Conservation (phyloP, 495 filamentous ascomycete genomes). For the Niebla homalea region DNA sequence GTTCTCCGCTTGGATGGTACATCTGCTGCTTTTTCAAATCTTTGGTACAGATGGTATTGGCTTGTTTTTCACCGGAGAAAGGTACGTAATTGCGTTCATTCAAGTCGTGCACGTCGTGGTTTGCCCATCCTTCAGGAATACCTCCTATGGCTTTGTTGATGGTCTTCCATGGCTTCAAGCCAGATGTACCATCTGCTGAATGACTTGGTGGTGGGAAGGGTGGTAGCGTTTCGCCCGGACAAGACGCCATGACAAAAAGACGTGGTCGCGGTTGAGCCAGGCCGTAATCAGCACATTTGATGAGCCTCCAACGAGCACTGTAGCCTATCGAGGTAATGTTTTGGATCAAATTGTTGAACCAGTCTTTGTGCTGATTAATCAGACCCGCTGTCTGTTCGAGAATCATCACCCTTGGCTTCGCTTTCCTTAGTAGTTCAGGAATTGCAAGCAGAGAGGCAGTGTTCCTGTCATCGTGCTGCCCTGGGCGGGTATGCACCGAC, state of each 20-base stretch:
- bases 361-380: constrained; percentile 31
- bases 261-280: constrained; percentile 47
- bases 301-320: constrained; percentile 47
- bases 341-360: constrained; percentile 47
- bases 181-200: constrained; percentile 21
- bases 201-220: constrained; percentile 58
- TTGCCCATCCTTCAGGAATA: constrained; percentile 27
- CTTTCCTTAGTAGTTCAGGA: constrained; percentile 39
- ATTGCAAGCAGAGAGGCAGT: constrained; percentile 57
- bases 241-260: constrained; percentile 66
- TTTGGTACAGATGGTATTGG: constrained; percentile 52
- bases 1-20: constrained; percentile 52
- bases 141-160: constrained; percentile 34
- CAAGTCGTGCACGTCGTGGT: constrained; percentile 36
- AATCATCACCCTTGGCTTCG: constrained; percentile 59
- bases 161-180: constrained; percentile 25
- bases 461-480: constrained; percentile 60
- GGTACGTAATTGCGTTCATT: constrained; percentile 10
- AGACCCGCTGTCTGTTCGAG: constrained; percentile 75
- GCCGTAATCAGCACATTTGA: constrained; percentile 45
- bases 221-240: constrained; percentile 63
- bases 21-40: constrained; percentile 49
- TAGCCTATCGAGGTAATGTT: constrained; percentile 55
- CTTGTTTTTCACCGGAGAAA: constrained; percentile 37
- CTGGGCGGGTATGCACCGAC: constrained; percentile 53